phyloP scores from a whole-genome alignment of 306 rosid species.

The Trifolium subterraneum region DNA sequence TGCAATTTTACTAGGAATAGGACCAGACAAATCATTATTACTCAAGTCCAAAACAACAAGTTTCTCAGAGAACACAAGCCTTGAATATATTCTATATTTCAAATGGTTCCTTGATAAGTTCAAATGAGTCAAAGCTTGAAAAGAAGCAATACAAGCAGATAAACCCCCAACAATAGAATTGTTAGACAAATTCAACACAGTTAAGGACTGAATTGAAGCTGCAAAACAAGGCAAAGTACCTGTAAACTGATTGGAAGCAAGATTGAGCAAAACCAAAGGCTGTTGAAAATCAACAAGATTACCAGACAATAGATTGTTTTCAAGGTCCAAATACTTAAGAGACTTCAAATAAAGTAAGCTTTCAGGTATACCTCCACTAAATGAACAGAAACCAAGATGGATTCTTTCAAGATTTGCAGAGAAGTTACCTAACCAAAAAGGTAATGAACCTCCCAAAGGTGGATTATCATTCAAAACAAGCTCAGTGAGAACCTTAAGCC shows the following conservation, averaged over 20 bases:
- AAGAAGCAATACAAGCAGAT: constrained; percentile 86
- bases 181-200: constrained; percentile 72
- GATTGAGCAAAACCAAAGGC: constrained; percentile 72
- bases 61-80: constrained; percentile 83
- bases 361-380: constrained; percentile 76
- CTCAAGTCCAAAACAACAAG: constrained; percentile 95
- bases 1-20: constrained; percentile 80
- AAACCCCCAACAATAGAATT: constrained; percentile 87
- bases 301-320: constrained; percentile 64
- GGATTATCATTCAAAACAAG: constrained; percentile 76
- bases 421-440: constrained; percentile 87
- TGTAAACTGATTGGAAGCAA: constrained; percentile 81
- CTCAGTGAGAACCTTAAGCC: constrained; percentile 63
- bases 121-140: constrained; percentile 70
- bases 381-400: constrained; percentile 64
- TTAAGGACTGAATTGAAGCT: constrained; percentile 70
- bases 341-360: constrained; percentile 65
- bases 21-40: constrained; percentile 81
- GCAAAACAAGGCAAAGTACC: constrained; percentile 95
- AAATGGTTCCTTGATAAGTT: constrained; percentile 84
- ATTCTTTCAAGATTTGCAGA: constrained; percentile 71
- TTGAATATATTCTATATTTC: constrained; percentile 73
- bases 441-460: constrained; percentile 72
- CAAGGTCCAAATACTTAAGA: constrained; percentile 77
- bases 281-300: constrained; percentile 72